A percentile compares a stretch with the other conserved stretches of the same genome.
Conservation (phyloP, 2,329 filamentous ascomycete species). For the Colletotrichum sojae region DNA sequence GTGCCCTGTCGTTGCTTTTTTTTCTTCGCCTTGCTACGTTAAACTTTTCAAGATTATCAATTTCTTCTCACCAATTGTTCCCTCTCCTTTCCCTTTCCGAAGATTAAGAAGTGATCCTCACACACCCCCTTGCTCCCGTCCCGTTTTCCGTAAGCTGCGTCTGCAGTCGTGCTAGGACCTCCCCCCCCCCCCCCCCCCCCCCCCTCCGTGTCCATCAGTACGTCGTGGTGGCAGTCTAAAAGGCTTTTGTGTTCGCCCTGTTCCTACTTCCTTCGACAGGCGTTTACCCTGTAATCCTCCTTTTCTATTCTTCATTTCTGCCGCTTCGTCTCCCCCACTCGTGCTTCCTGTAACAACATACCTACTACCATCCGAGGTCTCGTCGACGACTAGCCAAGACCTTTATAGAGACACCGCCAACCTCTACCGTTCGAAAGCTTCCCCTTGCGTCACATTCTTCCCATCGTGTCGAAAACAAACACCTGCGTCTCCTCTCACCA, state of each 20-base stretch:
- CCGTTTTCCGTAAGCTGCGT: slow-evolving; percentile 3
- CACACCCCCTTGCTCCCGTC: slow-evolving; percentile 12
- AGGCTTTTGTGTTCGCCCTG: background rate
- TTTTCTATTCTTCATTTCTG: background rate
- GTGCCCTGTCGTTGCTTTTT: slow-evolving; percentile 8
- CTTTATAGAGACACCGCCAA: background rate
- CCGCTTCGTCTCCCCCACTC: background rate
- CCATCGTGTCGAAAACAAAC: no score
- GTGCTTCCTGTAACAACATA: background rate
- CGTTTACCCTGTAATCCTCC: no score
- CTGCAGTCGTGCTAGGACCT: slow-evolving; percentile 13
- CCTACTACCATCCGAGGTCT: background rate
- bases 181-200: background rate
- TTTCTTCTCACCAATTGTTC: background rate
- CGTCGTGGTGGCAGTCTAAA: background rate
- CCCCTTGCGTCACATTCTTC: no score
- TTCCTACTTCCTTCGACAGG: slow-evolving; percentile 2
- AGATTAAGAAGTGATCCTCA: background rate
- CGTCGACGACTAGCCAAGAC: background rate
- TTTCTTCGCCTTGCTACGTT: background rate
- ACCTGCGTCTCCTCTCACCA: no score
- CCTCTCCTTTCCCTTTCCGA: background rate
- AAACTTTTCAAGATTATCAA: background rate
- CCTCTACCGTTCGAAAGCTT: no score
- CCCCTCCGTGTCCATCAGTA: slow-evolving; percentile 1